phyloP scores from a whole-genome alignment of 257 asterid species.

The Solanum tacnaense region DNA sequence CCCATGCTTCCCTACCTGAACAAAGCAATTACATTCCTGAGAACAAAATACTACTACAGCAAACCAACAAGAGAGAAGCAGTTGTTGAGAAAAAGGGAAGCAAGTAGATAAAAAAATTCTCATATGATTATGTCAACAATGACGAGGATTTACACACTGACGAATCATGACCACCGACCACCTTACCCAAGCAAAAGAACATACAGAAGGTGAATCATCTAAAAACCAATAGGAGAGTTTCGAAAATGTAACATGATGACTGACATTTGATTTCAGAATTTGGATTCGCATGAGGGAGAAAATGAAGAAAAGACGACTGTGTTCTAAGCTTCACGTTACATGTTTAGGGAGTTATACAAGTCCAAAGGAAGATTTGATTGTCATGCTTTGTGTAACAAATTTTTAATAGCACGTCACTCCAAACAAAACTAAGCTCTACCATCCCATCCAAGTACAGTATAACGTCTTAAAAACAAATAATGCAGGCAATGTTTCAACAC shows the following conservation, averaged over 20 bases:
- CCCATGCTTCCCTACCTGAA: slow-evolving; percentile 92
- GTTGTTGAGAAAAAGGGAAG: neutral
- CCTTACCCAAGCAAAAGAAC: neutral
- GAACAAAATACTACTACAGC: neutral
- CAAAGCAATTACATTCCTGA: neutral
- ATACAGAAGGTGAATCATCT: neutral
- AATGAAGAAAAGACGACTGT: neutral
- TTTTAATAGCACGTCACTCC: neutral
- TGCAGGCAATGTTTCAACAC: neutral
- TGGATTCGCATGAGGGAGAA: neutral
- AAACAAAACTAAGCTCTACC: neutral
- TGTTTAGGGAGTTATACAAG: neutral
- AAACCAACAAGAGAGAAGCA: neutral
- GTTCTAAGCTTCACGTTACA: neutral
- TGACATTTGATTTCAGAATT: neutral
- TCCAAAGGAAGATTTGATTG: neutral
- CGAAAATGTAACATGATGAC: neutral
- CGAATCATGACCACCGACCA: neutral
- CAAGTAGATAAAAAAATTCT: neutral
- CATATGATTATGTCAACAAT: neutral
- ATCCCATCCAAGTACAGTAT: neutral
- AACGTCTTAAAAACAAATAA: neutral
- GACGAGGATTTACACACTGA: neutral
- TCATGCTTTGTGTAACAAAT: neutral
- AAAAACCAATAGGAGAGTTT: neutral